phyloP scores from a whole-genome alignment of 345 rosid genomes.

The Sisymbrium irio region DNA sequence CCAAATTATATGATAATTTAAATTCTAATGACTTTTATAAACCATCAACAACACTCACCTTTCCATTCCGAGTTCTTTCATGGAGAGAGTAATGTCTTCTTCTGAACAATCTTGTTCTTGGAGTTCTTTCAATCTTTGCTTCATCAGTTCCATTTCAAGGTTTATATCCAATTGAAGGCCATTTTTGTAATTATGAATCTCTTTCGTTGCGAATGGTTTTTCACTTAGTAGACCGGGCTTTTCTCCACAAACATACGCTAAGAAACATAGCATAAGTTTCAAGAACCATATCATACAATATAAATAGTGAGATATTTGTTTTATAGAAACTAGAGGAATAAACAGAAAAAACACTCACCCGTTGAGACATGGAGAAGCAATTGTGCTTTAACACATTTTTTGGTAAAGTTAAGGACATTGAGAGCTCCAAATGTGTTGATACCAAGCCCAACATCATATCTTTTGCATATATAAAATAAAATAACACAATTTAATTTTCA shows the following conservation, averaged over 20 bases:
- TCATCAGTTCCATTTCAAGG: conserved; percentile 38
- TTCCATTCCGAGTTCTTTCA: conserved; percentile 52
- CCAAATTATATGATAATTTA: background rate
- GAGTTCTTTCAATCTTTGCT: conserved; percentile 39
- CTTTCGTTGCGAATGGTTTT: conserved; percentile 35
- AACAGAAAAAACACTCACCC: conserved; percentile 13
- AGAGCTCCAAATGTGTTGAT: conserved; percentile 65
- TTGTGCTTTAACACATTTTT: conserved; percentile 45
- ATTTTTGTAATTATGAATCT: conserved; percentile 32
- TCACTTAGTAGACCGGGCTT: conserved; percentile 43
- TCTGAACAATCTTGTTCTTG: conserved; percentile 27
- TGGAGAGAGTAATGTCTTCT: conserved; percentile 27
- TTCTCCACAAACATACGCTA: conserved; percentile 70
- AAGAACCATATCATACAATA: background rate
- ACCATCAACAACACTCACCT: conserved; percentile 35
- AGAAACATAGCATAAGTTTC: background rate
- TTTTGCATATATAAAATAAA: conserved; percentile 18
- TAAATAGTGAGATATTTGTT: background rate
- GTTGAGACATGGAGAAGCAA: conserved; percentile 49
- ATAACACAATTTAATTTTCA: background rate
- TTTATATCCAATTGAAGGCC: conserved; percentile 36
- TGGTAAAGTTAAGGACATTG: conserved; percentile 52
- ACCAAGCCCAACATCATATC: conserved; percentile 63
- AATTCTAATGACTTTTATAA: background rate
- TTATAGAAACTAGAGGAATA: background rate